These are phyloP conservation scores for Paecilomyces formosus DNA, from an alignment of 2,329 filamentous ascomycete species.

Conservation along the genomic window DNA sequence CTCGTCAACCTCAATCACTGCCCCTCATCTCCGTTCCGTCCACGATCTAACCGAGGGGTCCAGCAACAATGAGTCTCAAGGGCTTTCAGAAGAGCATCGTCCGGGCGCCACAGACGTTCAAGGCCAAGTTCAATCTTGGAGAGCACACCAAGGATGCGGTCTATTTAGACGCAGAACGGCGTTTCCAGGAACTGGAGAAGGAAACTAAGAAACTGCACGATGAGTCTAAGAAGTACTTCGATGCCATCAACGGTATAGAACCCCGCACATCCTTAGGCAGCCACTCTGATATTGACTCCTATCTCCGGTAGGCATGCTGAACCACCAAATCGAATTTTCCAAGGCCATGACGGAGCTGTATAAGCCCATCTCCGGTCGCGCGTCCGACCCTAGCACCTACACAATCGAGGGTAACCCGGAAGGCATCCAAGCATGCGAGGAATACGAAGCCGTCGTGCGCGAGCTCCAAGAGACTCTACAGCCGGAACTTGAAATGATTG, in stretches of 20 bases:
- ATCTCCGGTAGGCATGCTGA: constrained; percentile 64
- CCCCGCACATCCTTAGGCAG: neutral
- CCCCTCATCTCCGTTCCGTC: neutral
- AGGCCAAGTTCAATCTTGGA: constrained; percentile 87
- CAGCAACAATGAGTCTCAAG: constrained; percentile 78
- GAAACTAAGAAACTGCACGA: constrained; percentile 97
- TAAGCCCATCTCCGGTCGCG: constrained; percentile 91
- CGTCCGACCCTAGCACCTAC: constrained; percentile 84
- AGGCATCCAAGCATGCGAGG: constrained; percentile 89
- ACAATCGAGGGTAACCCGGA: constrained; percentile 80
- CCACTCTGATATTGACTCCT: constrained; percentile 3
- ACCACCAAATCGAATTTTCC: constrained; percentile 96
- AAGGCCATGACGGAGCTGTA: constrained; percentile 94
- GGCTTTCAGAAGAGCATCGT: constrained; percentile 86
- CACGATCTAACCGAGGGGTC: neutral
- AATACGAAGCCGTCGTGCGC: constrained; percentile 86
- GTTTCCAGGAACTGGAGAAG: constrained; percentile 86
- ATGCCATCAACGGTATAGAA: constrained; percentile 78
- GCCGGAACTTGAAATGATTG: constrained; percentile 97
- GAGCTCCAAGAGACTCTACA: constrained; percentile 82
- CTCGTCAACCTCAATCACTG: neutral
- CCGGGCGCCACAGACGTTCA: constrained; percentile 87
- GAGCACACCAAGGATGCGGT: constrained; percentile 92
- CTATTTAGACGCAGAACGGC: constrained; percentile 87
- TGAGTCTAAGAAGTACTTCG: constrained; percentile 95